A percentile compares a stretch with the other conserved stretches of the same genome.
Conservation (phyloP, 805 yeast species). For the Lipomyces mesembrius region DNA sequence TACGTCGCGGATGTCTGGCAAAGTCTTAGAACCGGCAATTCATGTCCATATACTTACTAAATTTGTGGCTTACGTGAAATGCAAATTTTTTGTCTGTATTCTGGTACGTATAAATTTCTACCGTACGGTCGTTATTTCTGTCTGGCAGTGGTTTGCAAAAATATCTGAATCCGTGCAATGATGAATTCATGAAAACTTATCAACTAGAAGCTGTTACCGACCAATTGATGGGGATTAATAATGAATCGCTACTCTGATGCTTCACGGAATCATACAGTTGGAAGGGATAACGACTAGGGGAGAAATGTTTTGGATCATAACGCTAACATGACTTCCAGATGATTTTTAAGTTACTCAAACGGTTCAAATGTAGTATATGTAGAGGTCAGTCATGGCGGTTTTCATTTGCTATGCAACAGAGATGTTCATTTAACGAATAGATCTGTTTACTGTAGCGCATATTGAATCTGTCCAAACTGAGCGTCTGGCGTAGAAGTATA, state of each 20-base stretch:
- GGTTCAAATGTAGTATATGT: not conserved
- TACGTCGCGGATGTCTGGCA: not conserved
- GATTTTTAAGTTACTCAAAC: not conserved
- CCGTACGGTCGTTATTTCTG: not conserved
- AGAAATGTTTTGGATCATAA: not conserved
- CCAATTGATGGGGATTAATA: constrained; percentile 30
- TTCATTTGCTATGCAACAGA: not conserved
- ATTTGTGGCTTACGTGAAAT: not conserved
- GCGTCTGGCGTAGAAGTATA: not conserved
- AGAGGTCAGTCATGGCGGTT: not conserved
- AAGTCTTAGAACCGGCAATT: not conserved
- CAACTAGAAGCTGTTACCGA: constrained; percentile 39
- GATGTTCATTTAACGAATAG: not conserved
- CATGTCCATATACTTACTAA: not conserved
- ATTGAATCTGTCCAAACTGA: not conserved
- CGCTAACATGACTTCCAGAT: not conserved
- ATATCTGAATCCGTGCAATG: constrained; percentile 11
- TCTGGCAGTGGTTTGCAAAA: not conserved
- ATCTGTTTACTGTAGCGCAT: not conserved
- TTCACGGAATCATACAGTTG: not conserved
- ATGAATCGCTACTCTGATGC: constrained; percentile 40
- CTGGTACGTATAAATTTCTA: not conserved
- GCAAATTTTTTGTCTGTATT: not conserved
- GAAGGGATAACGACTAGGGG: not conserved
- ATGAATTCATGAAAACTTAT: constrained; percentile 30